Evolutionary conservation across 2,329 filamentous ascomycete genomes (phyloP), one percentile per base, ranked within the genome.

Genomic region (Xylaria hypoxylon): DNA sequence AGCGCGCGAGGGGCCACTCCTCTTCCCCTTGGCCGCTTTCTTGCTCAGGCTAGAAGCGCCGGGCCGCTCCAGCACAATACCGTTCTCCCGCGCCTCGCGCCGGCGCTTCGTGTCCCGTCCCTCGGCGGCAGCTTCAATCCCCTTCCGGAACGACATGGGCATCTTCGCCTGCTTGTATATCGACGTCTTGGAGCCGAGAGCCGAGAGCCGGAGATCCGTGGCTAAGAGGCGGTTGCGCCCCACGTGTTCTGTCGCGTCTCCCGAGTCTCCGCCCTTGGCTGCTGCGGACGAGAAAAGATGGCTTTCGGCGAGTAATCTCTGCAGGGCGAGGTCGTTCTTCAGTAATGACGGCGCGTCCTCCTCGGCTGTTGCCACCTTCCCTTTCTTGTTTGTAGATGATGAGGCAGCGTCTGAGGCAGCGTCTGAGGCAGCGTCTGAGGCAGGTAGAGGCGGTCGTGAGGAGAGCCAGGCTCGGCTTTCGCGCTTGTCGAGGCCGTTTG

Each of bases 311-410:
- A 99, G 88, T 45, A 99, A 89, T 52, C 94, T 90, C 78, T 97
- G 95, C 15, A 99, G 89, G 44, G 93, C 94, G 60, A 97, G 89
- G 78, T 98, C 96, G 79, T 97, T 94, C 77, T 94, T 94, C 19
- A 98, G 85, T 68, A 97, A 91, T 11, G 86, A 86, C 69, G 84
- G 84, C 58, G 86, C 85, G 75, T 90, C 87, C 75, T 91, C 88
- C 75, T 91, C 87, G 65, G 85, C 80, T 70, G 77, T 79, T 40
- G 73, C 75, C 61, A 73, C 73, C 62, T 73, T 67, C 22, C 7
- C 42, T 17, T 68, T 78, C 64, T 71, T 74, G 28, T 33, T 67
- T 40, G 65, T 73, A 1, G 60, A 56, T 63, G 76, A 70, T 17
- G 75, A 70, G 69, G 70, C 62, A 59, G 72, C 26, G 44, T 73